phyloP scores from a whole-genome alignment of 345 rosid genomes.

The Psidium friedrichsthalianum region DNA sequence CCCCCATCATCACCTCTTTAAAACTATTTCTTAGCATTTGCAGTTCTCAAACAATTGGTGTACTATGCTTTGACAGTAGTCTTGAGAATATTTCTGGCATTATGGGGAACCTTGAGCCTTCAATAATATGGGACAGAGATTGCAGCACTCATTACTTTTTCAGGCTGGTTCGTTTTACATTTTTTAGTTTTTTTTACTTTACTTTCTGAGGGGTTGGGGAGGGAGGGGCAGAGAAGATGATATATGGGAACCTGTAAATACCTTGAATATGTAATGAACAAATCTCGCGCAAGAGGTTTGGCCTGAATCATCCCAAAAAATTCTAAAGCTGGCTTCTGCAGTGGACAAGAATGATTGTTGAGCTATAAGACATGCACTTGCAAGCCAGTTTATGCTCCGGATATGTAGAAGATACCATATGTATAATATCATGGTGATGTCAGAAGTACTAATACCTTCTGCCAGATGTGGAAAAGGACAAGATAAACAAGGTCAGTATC shows the following conservation, averaged over 20 bases:
- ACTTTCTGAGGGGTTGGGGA: not conserved
- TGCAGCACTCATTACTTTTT: not conserved
- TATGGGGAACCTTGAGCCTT: not conserved
- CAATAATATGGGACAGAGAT: not conserved
- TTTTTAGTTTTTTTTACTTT: not conserved
- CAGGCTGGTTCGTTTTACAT: not conserved
- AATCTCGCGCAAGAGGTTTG: slow-evolving; percentile 72
- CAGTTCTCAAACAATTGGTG: not conserved
- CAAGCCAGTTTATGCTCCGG: not conserved
- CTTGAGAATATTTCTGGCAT: not conserved
- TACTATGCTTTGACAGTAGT: not conserved
- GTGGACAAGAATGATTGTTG: slow-evolving; percentile 1
- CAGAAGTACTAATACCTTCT: slow-evolving; percentile 36
- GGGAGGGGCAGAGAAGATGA: not conserved
- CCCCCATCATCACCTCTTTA: not conserved
- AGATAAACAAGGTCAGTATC: slow-evolving; percentile 94
- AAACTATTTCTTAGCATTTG: not conserved
- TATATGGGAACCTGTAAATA: slow-evolving; percentile 4
- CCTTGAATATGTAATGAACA: slow-evolving; percentile 75
- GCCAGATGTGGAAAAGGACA: slow-evolving; percentile 95
- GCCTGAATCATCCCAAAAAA: slow-evolving; percentile 88
- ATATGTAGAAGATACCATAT: not conserved
- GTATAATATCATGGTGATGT: not conserved
- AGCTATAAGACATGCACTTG: not conserved
- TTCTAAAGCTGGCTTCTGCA: slow-evolving; percentile 77